Evolutionary conservation across 2,329 filamentous ascomycete genomes (phyloP).

Genomic region (Paracamarosporium sp.): DNA sequence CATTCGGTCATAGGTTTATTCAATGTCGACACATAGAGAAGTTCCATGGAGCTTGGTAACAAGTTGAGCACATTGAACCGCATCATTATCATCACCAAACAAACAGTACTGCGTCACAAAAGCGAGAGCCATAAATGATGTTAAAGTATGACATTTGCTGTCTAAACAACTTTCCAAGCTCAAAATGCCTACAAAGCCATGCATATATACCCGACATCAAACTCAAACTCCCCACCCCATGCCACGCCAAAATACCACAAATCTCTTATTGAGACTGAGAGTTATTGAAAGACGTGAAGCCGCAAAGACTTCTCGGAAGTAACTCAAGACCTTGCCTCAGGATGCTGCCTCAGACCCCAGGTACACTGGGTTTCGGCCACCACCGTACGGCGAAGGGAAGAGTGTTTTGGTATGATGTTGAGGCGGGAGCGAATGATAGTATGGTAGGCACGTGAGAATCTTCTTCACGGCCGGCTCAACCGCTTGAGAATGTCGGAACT

Average conservation of each 20-base stretch:
- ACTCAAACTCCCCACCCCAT: too few species aligned
- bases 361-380: background rate
- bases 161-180: too few species aligned
- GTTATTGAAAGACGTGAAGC: too few species aligned
- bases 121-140: background rate
- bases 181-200: too few species aligned
- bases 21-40: background rate
- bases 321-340: background rate
- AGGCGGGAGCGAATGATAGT: background rate
- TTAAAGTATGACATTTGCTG: background rate
- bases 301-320: background rate
- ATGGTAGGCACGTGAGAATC: background rate
- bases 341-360: background rate
- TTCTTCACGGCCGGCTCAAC: background rate
- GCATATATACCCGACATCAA: too few species aligned
- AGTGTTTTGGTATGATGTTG: background rate
- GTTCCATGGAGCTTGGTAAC: background rate
- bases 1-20: too few species aligned
- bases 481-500: background rate
- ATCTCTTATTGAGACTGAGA: too few species aligned
- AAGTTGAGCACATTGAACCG: background rate
- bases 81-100: too few species aligned
- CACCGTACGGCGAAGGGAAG: background rate
- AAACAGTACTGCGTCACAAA: background rate
- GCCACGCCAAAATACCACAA: too few species aligned